Evolutionary conservation across 345 rosid species (phyloP).

Genomic region (Eucalyptus erythrocorys): DNA sequence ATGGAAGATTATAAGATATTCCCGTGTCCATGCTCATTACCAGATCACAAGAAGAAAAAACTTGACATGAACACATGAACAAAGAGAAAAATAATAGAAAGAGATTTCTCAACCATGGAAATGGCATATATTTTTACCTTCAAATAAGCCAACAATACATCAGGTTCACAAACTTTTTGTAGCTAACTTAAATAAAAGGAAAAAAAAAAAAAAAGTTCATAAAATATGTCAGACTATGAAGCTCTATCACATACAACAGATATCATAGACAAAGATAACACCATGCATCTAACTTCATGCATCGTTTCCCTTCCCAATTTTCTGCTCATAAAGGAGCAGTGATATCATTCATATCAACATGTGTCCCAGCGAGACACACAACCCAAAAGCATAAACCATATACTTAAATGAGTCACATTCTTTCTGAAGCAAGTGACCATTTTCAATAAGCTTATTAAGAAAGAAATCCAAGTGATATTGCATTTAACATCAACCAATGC

Average conservation of each 20-base stretch:
- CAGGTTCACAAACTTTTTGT: neutral
- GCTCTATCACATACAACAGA: neutral
- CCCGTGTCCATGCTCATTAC: neutral
- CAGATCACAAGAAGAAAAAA: neutral
- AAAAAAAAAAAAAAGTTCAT: neutral
- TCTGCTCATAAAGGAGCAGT: neutral
- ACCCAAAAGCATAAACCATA: neutral
- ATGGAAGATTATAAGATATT: neutral
- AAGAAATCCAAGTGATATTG: neutral
- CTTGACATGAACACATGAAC: neutral
- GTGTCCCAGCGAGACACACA: neutral
- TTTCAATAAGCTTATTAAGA: neutral
- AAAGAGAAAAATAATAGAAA: neutral
- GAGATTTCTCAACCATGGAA: neutral
- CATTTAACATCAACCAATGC: neutral
- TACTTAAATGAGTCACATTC: neutral
- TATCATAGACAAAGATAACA: neutral
- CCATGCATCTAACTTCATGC: neutral
- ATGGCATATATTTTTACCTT: neutral
- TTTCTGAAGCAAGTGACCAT: neutral
- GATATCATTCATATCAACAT: neutral
- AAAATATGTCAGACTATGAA: neutral
- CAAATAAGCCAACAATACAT: neutral
- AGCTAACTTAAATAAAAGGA: neutral
- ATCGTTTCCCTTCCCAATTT: neutral